phyloP scores from a whole-genome alignment of 2,329 filamentous ascomycete genomes.

The Bipolaris oryzae region DNA sequence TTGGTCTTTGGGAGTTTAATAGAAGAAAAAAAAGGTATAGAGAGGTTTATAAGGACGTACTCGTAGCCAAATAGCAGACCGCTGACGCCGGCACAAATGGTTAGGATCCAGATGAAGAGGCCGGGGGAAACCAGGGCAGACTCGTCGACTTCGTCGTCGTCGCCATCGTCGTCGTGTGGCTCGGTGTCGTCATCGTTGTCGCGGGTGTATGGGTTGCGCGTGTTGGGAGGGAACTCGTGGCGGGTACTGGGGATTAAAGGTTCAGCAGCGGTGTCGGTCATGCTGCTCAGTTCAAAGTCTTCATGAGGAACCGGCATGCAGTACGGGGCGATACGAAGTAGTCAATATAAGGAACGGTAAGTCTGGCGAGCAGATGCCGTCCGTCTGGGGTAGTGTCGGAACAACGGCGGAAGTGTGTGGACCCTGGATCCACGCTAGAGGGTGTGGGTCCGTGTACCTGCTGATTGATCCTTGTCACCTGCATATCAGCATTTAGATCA shows the following conservation, averaged over 20 bases:
- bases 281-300: conserved; percentile 34
- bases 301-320: conserved; percentile 18
- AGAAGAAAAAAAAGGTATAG: not conserved
- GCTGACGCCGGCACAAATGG: conserved; percentile 62
- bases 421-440: conserved; percentile 12
- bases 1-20: not conserved
- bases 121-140: conserved; percentile 36
- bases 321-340: conserved; percentile 1
- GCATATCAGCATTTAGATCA: not conserved
- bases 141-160: conserved; percentile 46
- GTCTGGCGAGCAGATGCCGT: conserved; percentile 2
- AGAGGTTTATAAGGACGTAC: conserved; percentile 41
- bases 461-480: conserved; percentile 13
- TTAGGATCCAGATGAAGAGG: conserved; percentile 61
- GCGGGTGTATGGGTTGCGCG: conserved; percentile 20
- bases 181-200: conserved; percentile 23
- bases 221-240: conserved; percentile 16
- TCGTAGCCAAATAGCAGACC: conserved; percentile 68
- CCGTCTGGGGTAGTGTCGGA: conserved; percentile 18
- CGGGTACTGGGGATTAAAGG: conserved; percentile 35
- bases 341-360: not conserved
- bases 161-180: not conserved
- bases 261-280: conserved; percentile 41
- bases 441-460: conserved; percentile 16
- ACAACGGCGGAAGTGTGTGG: conserved; percentile 17